These are phyloP conservation scores for Monosporozyma solicola DNA, from an alignment of 805 yeast genomes.

Conservation along the genomic window DNA sequence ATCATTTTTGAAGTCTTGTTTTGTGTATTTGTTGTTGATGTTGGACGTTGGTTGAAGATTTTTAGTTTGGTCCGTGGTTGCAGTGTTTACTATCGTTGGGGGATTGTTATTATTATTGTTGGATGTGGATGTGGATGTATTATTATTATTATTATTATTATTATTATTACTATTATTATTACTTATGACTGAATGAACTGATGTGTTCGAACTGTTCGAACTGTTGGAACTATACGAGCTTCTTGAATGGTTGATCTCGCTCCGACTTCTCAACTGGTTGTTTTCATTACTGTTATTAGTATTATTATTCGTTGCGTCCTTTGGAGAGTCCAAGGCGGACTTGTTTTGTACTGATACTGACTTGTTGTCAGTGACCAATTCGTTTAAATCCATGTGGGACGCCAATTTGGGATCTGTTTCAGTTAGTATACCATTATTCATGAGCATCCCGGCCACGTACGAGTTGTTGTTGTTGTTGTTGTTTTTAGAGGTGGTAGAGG, in stretches of 20 bases:
- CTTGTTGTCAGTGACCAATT: not conserved
- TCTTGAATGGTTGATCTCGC: no score
- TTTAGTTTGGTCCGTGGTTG: no score
- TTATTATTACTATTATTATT: not conserved
- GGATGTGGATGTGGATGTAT: not conserved
- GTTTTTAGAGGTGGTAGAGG: not conserved
- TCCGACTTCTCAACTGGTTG: no score
- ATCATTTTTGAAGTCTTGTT: not conserved
- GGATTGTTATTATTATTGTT: not conserved
- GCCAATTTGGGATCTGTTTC: slow-evolving; percentile 4
- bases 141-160: not conserved
- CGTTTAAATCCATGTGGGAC: slow-evolving; percentile 5
- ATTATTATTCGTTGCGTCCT: no score
- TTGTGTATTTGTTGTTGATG: not conserved
- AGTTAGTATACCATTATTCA: not conserved
- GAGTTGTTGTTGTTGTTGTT: not conserved
- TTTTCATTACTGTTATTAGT: no score
- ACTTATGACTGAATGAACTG: not conserved
- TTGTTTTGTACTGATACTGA: not conserved
- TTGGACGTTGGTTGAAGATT: no score
- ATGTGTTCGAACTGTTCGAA: not conserved
- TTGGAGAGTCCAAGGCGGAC: no score
- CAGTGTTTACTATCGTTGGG: no score
- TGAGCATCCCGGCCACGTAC: not conserved
- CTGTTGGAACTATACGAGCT: no score